phyloP scores from a whole-genome alignment of 1,284 basidiomycete species.

The Sporisorium exsertum region DNA sequence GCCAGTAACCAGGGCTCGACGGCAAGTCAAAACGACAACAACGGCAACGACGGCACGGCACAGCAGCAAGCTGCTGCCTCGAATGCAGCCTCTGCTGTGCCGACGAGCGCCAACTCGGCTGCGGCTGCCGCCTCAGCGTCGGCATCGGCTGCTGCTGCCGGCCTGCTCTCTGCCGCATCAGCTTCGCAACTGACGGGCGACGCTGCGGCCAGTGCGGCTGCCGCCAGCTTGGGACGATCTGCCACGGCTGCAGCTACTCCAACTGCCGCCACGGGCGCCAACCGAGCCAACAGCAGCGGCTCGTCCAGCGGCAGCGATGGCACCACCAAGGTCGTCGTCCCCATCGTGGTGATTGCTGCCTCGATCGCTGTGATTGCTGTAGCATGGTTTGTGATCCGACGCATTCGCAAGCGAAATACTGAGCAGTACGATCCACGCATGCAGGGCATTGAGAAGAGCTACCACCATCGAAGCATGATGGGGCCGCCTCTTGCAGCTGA shows the following conservation, averaged over 20 bases:
- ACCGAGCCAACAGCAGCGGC: slow-evolving; percentile 30
- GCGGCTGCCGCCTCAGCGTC: slow-evolving; percentile 27
- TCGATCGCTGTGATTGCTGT: slow-evolving; percentile 35
- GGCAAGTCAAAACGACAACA: slow-evolving; percentile 21
- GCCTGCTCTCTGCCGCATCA: slow-evolving; percentile 26
- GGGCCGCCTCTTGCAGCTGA: slow-evolving; percentile 18
- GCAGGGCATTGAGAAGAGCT: slow-evolving; percentile 21
- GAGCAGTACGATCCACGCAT: slow-evolving; percentile 29
- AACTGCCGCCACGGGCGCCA: slow-evolving; percentile 22
- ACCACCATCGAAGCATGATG: slow-evolving; percentile 30
- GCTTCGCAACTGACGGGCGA: slow-evolving; percentile 19
- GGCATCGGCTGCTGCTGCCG: slow-evolving; percentile 25
- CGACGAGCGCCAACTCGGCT: slow-evolving; percentile 13
- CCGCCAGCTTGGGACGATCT: slow-evolving; percentile 7
- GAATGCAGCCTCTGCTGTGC: slow-evolving; percentile 9
- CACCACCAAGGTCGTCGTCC: slow-evolving; percentile 49
- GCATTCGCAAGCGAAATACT: slow-evolving; percentile 15
- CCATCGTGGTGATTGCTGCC: slow-evolving; percentile 46
- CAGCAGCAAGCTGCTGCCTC: slow-evolving; percentile 22
- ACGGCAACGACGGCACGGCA: slow-evolving; percentile 12
- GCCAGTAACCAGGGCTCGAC: slow-evolving; percentile 4
- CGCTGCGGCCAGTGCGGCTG: slow-evolving; percentile 21
- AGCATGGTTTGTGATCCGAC: slow-evolving; percentile 31
- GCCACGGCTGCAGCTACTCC: slow-evolving; percentile 4
- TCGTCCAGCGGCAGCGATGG: slow-evolving; percentile 24